A percentile compares a stretch with the other conserved stretches of the same genome.
phyloP scores from a whole-genome alignment of 2,329 filamentous ascomycete species.

The Verticillium tricorpus region DNA sequence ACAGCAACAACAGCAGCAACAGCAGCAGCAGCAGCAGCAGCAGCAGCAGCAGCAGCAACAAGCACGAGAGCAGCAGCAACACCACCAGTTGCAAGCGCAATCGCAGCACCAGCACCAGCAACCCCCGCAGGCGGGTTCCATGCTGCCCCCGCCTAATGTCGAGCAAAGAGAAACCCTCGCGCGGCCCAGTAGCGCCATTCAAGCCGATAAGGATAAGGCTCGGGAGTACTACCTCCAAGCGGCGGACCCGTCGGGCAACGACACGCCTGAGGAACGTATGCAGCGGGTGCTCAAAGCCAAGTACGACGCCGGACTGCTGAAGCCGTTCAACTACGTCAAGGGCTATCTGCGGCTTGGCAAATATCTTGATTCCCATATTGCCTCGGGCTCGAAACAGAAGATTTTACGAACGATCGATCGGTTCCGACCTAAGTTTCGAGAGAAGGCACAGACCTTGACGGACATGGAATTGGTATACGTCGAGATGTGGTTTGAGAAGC shows the following conservation, averaged over 20 bases:
- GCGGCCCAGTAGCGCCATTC: conserved; percentile 56
- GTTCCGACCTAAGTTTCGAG: conserved; percentile 92
- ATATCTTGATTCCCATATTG: conserved; percentile 89
- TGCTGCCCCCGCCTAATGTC: conserved; percentile 42
- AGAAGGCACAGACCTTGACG: conserved; percentile 86
- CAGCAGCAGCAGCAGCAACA: conserved; percentile 1
- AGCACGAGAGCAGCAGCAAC: background rate
- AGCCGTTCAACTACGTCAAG: conserved; percentile 98
- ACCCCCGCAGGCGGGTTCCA: conserved; percentile 33
- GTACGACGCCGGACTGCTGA: conserved; percentile 89
- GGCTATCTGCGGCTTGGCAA: conserved; percentile 85
- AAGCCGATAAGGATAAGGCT: conserved; percentile 68
- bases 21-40: background rate
- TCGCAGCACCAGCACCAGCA: conserved; percentile 11
- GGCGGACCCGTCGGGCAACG: conserved; percentile 82
- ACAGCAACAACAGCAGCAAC: background rate
- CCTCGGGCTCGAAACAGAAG: conserved; percentile 77
- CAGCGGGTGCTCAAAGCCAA: conserved; percentile 91
- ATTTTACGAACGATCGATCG: conserved; percentile 87
- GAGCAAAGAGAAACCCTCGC: conserved; percentile 53
- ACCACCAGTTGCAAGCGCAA: background rate
- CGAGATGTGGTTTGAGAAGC: conserved; percentile 98
- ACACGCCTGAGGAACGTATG: conserved; percentile 91
- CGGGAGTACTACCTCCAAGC: conserved; percentile 96
- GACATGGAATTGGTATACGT: conserved; percentile 93